Evolutionary conservation across 257 asterid species (phyloP).

Genomic region (Osmanthus fragrans): DNA sequence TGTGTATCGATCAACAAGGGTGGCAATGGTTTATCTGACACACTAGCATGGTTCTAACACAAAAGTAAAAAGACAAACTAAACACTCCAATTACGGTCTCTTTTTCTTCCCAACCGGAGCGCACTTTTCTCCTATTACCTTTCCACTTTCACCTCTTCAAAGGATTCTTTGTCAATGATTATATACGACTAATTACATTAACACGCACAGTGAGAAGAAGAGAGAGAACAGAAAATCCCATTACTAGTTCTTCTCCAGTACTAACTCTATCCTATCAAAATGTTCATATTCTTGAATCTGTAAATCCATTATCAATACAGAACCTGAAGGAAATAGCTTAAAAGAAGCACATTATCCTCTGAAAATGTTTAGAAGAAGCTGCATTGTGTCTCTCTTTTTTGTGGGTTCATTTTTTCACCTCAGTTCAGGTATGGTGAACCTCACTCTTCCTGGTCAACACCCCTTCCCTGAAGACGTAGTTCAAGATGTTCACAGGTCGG

Average conservation of each 20-base stretch:
- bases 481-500: conserved; percentile 39
- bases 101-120: conserved; percentile 1
- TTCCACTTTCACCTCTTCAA: conserved; percentile 21
- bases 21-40: too few species aligned
- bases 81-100: neutral
- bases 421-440: conserved; percentile 21
- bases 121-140: conserved; percentile 11
- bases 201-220: conserved; percentile 1
- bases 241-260: neutral
- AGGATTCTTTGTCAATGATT: conserved; percentile 38
- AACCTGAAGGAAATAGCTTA: neutral
- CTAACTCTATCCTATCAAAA: neutral
- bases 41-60: too few species aligned
- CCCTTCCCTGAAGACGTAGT: conserved; percentile 49
- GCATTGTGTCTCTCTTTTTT: conserved; percentile 30
- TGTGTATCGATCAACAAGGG: too few species aligned
- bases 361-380: conserved; percentile 29
- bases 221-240: neutral
- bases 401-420: conserved; percentile 4
- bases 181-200: conserved; percentile 21
- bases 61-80: neutral
- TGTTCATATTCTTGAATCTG: neutral
- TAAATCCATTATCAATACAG: neutral
- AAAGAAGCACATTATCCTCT: conserved; percentile 12
- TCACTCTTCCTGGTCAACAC: conserved; percentile 53